Base-by-base conservation (phyloP, 1,284 basidiomycete genomes). In the Austropuccinia psidii region DNA sequence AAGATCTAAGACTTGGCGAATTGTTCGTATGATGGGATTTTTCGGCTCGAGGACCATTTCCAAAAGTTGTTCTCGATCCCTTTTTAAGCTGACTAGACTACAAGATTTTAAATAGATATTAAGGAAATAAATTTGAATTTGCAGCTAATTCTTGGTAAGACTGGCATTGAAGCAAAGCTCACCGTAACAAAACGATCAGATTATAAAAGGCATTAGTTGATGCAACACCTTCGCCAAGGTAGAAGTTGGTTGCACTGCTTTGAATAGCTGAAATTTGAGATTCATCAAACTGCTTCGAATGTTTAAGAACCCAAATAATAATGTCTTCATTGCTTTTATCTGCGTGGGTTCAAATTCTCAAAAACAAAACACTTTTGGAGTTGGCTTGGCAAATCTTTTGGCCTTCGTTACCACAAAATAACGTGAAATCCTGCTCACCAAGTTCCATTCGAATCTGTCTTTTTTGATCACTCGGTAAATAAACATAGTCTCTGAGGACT, bases 11-110 rank as follows among this genome's bases (percentile, higher is more conserved):
- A 73, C 43, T 27, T 62, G 57, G 27, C 64, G 62, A 39, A 73
- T 73, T 4, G 60, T 55, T 19, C 70, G 58, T n/a, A 73, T 55
- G 15, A 73, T 73, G 9, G 58, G 58, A 54, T 73, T 73, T 27
- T 73, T 55, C 9, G 70, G 60, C 50, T 73, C 70, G 6, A 61
- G 37, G 15, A 73, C 61, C 70, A 73, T 73, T 33, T 64, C 58
- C 4, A 64, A 13, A 11, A 73, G 39, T 27, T 73, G 70, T 52
- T 73, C 70, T 64, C 70, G 70, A 47, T 73, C 70, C 35, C 60
- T 33, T 41, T 73, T 73, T 50, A 73, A 73, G 43, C 49, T 64
- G 4, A 37, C 29, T 17, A 62, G 45, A 8, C 67, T 69, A 29
- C 47, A 27, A 15, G 45, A 15, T 6, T 64, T 31, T 8, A 50